phyloP scores from a whole-genome alignment of 2,329 filamentous ascomycete species.

The Colletotrichum viniferum region DNA sequence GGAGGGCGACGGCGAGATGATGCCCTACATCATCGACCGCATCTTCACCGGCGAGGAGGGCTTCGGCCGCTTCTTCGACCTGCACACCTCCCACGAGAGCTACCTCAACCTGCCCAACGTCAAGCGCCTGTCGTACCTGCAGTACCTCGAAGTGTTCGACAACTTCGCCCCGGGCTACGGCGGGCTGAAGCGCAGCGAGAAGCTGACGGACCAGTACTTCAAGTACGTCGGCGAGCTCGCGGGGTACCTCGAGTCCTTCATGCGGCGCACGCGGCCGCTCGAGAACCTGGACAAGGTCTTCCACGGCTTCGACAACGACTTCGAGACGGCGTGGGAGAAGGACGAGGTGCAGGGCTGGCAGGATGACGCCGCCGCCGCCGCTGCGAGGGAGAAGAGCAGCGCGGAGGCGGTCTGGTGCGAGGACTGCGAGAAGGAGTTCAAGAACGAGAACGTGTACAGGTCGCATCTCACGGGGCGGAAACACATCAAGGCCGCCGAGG shows the following conservation, averaged over 20 bases:
- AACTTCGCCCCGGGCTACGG: constrained; percentile 77
- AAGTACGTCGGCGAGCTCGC: constrained; percentile 82
- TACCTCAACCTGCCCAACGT: constrained; percentile 89
- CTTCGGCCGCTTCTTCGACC: constrained; percentile 90
- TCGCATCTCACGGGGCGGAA: constrained; percentile 90
- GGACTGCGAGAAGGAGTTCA: constrained; percentile 93
- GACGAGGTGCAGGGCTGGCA: constrained; percentile 83
- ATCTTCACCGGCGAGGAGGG: constrained; percentile 97
- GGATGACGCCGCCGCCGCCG: constrained; percentile 50
- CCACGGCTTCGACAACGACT: constrained; percentile 78
- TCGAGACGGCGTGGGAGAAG: constrained; percentile 80
- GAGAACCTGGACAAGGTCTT: constrained; percentile 86
- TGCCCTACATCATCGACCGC: constrained; percentile 76
- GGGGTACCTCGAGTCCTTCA: constrained; percentile 85
- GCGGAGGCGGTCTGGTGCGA: constrained; percentile 82
- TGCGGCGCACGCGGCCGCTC: constrained; percentile 81
- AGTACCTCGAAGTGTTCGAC: constrained; percentile 93
- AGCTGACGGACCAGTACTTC: constrained; percentile 92
- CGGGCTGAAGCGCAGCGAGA: constrained; percentile 79
- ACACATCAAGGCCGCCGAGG: constrained; percentile 82
- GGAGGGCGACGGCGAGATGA: constrained; percentile 64
- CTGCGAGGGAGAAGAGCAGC: constrained; percentile 35
- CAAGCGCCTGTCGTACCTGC: constrained; percentile 85
- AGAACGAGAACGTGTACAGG: constrained; percentile 93
- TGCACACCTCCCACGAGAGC: constrained; percentile 82